A percentile compares a stretch with the other conserved stretches of the same genome.
Evolutionary conservation across 2,329 filamentous ascomycete species (phyloP).

Genomic region (Pseudocercospora eumusae): DNA sequence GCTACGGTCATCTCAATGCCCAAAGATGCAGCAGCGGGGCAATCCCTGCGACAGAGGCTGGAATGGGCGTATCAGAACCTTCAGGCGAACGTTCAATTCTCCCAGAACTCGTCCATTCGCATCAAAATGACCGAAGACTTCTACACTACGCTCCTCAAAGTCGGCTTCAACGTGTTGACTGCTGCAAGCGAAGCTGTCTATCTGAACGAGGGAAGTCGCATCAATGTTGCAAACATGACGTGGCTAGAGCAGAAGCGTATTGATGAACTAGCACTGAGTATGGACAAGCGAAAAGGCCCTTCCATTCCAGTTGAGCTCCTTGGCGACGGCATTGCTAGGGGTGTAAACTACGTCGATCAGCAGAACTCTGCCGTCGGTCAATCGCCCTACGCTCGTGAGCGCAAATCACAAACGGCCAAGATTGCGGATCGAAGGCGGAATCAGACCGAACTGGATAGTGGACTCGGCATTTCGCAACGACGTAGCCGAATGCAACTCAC

Average conservation of each 20-base stretch:
- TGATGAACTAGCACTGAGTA: conserved; percentile 66
- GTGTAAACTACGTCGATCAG: conserved; percentile 38
- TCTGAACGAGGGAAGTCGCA: conserved; percentile 79
- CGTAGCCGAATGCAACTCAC: conserved; percentile 77
- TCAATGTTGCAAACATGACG: conserved; percentile 73
- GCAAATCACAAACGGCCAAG: conserved; percentile 49
- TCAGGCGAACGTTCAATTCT: conserved; percentile 85
- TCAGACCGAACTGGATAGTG: conserved; percentile 51
- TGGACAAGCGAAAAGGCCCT: conserved; percentile 42
- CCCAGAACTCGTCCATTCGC: conserved; percentile 63
- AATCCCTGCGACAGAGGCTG: conserved; percentile 62
- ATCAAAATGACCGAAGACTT: conserved; percentile 91
- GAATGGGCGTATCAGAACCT: conserved; percentile 78
- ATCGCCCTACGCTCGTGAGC: conserved; percentile 67
- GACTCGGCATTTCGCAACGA: conserved; percentile 76
- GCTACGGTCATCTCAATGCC: conserved; percentile 72
- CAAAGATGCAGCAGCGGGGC: conserved; percentile 47
- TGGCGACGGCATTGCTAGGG: conserved; percentile 44
- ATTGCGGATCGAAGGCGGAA: conserved; percentile 28
- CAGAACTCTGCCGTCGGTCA: conserved; percentile 39
- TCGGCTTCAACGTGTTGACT: conserved; percentile 84
- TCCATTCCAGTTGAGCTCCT: conserved; percentile 48
- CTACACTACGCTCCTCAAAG: conserved; percentile 83
- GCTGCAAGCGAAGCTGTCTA: conserved; percentile 96
- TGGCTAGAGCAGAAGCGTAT: conserved; percentile 91